Evolutionary conservation across 148 eudicot genomes (phyloP).

Genomic region (Rhododendron vialii): DNA sequence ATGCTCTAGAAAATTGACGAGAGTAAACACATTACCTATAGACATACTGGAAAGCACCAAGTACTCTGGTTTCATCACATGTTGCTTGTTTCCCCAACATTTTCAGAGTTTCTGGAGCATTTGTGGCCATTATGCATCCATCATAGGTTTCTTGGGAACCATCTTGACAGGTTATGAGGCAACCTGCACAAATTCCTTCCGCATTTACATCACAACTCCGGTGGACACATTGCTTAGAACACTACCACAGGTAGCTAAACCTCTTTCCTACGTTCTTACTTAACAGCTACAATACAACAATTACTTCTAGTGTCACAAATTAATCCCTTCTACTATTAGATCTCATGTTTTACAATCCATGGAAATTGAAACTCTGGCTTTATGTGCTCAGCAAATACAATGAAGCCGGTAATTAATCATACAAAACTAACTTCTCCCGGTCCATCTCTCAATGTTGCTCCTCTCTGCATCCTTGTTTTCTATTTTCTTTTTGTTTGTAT

Average conservation of each 20-base stretch:
- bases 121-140: conserved; percentile 70
- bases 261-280: background rate
- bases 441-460: background rate
- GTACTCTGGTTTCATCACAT: conserved; percentile 60
- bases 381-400: background rate
- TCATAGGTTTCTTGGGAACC: conserved; percentile 58
- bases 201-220: conserved; percentile 22
- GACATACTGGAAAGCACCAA: conserved; percentile 89
- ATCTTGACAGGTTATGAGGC: conserved; percentile 48
- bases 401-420: background rate
- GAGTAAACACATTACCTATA: conserved; percentile 50
- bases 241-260: background rate
- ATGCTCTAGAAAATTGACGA: background rate
- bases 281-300: background rate
- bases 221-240: background rate
- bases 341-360: background rate
- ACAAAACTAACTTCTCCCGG: background rate
- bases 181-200: conserved; percentile 58
- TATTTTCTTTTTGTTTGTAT: too few relatives aligned
- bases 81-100: conserved; percentile 83
- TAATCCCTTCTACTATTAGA: background rate
- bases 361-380: background rate
- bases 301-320: background rate
- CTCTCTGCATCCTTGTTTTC: background rate
- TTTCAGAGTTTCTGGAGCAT: conserved; percentile 81